These are phyloP conservation scores for Pezicula carpinea DNA, from an alignment of 2,329 filamentous ascomycete genomes.

Conservation along the genomic window DNA sequence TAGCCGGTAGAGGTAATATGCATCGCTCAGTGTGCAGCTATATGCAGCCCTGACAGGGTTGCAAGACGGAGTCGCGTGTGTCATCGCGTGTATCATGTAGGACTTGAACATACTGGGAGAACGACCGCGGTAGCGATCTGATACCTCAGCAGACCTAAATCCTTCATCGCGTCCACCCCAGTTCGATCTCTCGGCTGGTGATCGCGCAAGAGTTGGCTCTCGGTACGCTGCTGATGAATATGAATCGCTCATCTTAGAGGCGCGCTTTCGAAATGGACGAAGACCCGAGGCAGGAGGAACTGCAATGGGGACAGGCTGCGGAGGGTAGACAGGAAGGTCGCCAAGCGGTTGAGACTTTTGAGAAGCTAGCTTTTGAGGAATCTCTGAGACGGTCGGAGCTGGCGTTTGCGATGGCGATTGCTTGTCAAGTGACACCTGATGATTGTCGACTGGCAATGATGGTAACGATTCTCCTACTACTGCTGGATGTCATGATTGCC, in stretches of 20 bases:
- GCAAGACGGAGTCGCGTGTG: too few relatives aligned
- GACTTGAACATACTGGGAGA: slow-evolving; percentile 60
- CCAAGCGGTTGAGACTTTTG: neutral
- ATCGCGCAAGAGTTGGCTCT: slow-evolving; percentile 27
- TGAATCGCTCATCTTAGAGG: slow-evolving; percentile 21
- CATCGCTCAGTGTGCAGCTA: too few relatives aligned
- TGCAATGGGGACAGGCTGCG: neutral
- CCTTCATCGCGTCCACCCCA: slow-evolving; percentile 29
- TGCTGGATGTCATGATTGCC: slow-evolving; percentile 33
- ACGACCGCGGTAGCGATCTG: slow-evolving; percentile 57
- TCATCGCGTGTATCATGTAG: neutral
- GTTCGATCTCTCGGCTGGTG: slow-evolving; percentile 28
- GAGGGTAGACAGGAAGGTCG: neutral
- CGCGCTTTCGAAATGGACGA: slow-evolving; percentile 2
- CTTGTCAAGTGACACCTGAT: slow-evolving; percentile 27
- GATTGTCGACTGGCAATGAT: slow-evolving; percentile 19
- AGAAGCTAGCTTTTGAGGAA: slow-evolving; percentile 12
- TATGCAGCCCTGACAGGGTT: too few relatives aligned
- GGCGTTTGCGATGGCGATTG: slow-evolving; percentile 14
- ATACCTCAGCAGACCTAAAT: slow-evolving; percentile 22
- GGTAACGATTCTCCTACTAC: slow-evolving; percentile 24
- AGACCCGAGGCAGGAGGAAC: neutral
- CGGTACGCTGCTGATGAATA: slow-evolving; percentile 22
- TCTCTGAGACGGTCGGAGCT: slow-evolving; percentile 9
- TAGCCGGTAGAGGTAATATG: too few relatives aligned